These are phyloP conservation scores for Scutellaria barbata DNA, from an alignment of 257 asterid species.

Conservation along the genomic window DNA sequence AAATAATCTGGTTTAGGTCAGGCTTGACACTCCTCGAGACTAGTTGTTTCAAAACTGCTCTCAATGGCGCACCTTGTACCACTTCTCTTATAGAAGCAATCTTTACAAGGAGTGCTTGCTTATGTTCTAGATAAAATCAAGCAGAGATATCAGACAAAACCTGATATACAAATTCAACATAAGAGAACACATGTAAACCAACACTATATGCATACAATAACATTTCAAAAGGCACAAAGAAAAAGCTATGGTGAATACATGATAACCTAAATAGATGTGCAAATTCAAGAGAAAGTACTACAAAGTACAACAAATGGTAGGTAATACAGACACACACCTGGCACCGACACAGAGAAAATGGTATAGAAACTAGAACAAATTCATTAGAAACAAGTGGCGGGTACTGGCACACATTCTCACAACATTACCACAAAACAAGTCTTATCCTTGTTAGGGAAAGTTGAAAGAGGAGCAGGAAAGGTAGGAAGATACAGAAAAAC, in stretches of 20 bases:
- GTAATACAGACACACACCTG: too few species aligned
- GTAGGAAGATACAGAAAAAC: background rate
- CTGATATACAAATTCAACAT: conserved; percentile 25
- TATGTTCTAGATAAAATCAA: conserved; percentile 53
- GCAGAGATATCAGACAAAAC: conserved; percentile 33
- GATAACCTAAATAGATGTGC: background rate
- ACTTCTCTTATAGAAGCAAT: conserved; percentile 91
- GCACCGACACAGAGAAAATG: background rate
- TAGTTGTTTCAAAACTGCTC: conserved; percentile 77
- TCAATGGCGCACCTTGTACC: conserved; percentile 90
- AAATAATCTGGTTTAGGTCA: conserved; percentile 59
- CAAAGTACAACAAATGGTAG: background rate
- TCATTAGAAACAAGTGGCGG: background rate
- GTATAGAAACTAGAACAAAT: background rate
- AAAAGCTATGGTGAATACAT: conserved; percentile 1
- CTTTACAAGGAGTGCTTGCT: conserved; percentile 69
- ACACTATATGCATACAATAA: background rate
- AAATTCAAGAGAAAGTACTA: conserved; percentile 16
- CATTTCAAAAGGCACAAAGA: conserved; percentile 21
- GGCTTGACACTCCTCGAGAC: conserved; percentile 64
- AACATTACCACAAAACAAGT: background rate
- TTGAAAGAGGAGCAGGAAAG: background rate
- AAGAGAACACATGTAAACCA: conserved; percentile 9
- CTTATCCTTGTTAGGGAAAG: background rate
- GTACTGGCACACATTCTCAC: background rate